Evolutionary conservation across 345 rosid species (phyloP).

Genomic region (Eucalyptus cloeziana): DNA sequence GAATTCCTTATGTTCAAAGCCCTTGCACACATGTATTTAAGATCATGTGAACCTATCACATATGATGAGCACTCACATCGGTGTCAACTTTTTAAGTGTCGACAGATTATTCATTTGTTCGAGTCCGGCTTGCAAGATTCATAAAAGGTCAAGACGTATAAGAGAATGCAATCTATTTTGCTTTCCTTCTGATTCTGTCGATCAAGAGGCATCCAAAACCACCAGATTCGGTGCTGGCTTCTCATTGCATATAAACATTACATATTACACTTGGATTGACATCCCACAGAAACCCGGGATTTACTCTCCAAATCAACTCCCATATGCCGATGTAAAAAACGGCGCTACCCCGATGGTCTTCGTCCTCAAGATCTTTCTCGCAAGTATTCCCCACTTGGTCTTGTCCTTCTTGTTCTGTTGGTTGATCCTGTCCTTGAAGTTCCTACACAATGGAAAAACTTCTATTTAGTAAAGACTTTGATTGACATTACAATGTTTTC

Average conservation of each 20-base stretch:
- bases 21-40: background rate
- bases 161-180: background rate
- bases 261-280: background rate
- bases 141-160: background rate
- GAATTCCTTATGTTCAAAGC: background rate
- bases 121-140: background rate
- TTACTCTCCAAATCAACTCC: background rate
- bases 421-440: slow-evolving; percentile 54
- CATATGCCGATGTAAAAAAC: slow-evolving; percentile 20
- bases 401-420: slow-evolving; percentile 76
- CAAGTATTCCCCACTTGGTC: slow-evolving; percentile 60
- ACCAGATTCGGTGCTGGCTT: background rate
- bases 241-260: background rate
- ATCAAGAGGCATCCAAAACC: background rate
- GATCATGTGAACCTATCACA: background rate
- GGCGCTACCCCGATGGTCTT: slow-evolving; percentile 48
- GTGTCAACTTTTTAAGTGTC: background rate
- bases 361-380: slow-evolving; percentile 48
- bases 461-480: background rate
- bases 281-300: background rate
- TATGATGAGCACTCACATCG: background rate
- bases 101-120: background rate
- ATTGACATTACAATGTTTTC: background rate
- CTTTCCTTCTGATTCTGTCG: background rate
- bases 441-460: slow-evolving; percentile 64